phyloP scores from a whole-genome alignment of 139 green algal genomes.

The Tetradesmus obliquus region DNA sequence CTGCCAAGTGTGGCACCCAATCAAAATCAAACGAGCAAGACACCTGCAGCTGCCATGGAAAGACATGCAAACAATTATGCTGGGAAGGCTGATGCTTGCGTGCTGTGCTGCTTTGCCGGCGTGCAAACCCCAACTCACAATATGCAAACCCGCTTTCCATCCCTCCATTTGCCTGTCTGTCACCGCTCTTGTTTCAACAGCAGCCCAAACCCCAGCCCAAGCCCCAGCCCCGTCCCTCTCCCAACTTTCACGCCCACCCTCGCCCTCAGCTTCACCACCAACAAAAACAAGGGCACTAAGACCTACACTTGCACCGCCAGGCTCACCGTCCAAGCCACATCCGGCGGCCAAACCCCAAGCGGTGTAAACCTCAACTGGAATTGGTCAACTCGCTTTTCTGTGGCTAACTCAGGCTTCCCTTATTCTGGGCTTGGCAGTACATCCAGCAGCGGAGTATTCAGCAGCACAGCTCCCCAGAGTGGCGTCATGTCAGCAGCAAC shows the following conservation, averaged over 20 bases:
- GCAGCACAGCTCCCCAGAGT: not conserved
- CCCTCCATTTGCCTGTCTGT: not conserved
- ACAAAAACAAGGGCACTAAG: not conserved
- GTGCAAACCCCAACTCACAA: too few relatives aligned
- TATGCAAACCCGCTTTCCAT: too few relatives aligned
- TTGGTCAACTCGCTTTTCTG: not conserved
- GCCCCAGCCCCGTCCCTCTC: too few relatives aligned
- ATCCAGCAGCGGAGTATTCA: not conserved
- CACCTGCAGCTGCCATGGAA: too few relatives aligned
- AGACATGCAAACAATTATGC: too few relatives aligned
- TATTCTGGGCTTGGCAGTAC: not conserved
- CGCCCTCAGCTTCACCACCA: not conserved
- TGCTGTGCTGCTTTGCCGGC: not conserved
- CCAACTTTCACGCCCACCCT: not conserved
- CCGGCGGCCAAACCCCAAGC: not conserved
- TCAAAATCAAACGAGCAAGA: too few relatives aligned
- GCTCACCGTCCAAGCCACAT: not conserved
- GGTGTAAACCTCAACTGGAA: not conserved
- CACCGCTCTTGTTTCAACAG: too few relatives aligned
- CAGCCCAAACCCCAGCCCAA: not conserved
- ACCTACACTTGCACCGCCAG: not conserved
- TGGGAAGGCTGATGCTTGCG: not conserved
- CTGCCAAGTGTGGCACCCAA: too few relatives aligned
- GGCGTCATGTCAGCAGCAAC: not conserved
- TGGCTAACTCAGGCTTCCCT: not conserved